A percentile compares a stretch with the other conserved stretches of the same genome.
Conservation (phyloP, 148 eudicot species). For the Pouteria glomerata region DNA sequence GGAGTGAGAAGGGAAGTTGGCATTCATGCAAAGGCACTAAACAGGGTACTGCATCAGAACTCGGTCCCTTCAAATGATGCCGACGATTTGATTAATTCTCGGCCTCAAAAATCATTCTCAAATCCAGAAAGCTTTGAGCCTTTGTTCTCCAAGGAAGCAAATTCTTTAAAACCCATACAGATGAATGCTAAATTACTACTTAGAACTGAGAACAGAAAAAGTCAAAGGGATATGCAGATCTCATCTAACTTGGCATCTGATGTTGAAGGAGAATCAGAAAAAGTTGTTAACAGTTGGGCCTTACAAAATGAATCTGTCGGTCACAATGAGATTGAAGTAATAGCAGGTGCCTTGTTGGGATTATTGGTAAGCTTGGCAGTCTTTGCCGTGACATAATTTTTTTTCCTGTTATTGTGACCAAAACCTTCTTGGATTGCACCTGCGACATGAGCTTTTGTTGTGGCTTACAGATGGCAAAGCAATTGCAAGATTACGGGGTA, state of each 20-base stretch:
- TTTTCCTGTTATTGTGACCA: too few species aligned
- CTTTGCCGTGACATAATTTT: constrained; percentile 17
- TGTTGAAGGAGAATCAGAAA: constrained; percentile 20
- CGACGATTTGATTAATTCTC: constrained; percentile 11
- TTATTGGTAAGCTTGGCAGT: constrained; percentile 58
- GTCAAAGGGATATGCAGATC: background rate
- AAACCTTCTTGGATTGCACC: too few species aligned
- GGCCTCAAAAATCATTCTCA: constrained; percentile 20
- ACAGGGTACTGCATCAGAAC: constrained; percentile 39
- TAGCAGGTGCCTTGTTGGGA: constrained; percentile 81
- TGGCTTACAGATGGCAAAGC: too few species aligned
- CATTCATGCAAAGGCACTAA: constrained; percentile 71
- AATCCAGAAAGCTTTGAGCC: constrained; percentile 20
- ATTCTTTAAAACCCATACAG: constrained; percentile 8
- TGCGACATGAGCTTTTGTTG: too few species aligned
- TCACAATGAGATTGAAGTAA: constrained; percentile 76
- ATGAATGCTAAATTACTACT: constrained; percentile 17
- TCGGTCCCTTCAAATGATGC: constrained; percentile 16
- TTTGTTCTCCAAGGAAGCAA: constrained; percentile 22
- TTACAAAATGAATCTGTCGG: constrained; percentile 71
- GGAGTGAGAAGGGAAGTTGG: constrained; percentile 96
- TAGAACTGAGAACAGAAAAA: constrained; percentile 22
- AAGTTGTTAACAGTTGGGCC: background rate
- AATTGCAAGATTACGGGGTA: too few species aligned
- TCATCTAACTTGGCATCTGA: constrained; percentile 11